Evolutionary conservation across 306 rosid species (phyloP), one percentile per base, ranked within the genome.

Genomic region (Begonia peltatifolia): DNA sequence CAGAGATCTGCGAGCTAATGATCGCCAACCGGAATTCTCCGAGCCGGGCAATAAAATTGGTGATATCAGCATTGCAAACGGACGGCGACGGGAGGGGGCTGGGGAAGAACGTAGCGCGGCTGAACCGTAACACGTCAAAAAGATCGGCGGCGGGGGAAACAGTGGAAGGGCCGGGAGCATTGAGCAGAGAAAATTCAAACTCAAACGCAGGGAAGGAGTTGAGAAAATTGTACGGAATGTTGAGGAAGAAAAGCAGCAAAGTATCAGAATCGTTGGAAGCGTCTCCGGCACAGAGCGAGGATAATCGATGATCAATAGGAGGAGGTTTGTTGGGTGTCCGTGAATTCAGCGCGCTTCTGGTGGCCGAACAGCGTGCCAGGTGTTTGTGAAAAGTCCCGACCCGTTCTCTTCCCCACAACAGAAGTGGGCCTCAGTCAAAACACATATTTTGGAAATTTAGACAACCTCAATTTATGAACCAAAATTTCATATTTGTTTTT

Each of bases 1-100:
- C 99, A 0, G 99, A 86, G 66, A 75, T 90, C 51, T 70, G 93
- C 51, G 96, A 86, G 73, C 70, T 90, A 25, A 86, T 90, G 99
- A 80, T 90, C 11, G 71, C 94, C 46, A 86, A 90, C 44, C 84
- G 99, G 22, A 77, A 44, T 68, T 90, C 99, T 18, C 99, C 99
- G 53, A 90, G 84, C 59, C 86, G 99, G 13, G 96, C 99, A 0
- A 83, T 90, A 0, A 90, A 75, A 51, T 80, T 88, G 42, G 87
- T 90, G 3, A 90, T 90, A 60, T 63, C 82, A n/a, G 99, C 99
- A 6, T 43, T 90, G 2, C 92, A 79, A 46, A 74, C 74, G 47
- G 87, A 90, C 75, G 86, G 90, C 10, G 95, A 80, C 6, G 76
- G 89, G 42, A 66, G 78, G 56, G 76, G 76, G 5, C 0, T 11